phyloP scores from a whole-genome alignment of 495 filamentous ascomycete genomes.

The Barbatosphaeria neglecta region DNA sequence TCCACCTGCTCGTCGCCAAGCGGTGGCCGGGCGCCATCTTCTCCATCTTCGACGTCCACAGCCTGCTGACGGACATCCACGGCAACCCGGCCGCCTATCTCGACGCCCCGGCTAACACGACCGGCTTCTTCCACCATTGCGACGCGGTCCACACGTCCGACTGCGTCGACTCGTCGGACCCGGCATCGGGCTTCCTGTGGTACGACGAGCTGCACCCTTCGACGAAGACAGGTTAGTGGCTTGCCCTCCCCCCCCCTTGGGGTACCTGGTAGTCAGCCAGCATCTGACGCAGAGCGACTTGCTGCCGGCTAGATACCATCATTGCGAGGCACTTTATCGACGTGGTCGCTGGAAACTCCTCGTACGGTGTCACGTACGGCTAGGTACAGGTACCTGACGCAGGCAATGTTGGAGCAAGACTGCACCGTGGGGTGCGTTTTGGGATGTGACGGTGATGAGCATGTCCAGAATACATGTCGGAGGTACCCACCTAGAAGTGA shows the following conservation, averaged over 20 bases:
- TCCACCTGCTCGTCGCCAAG: constrained; percentile 36
- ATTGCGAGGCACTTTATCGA: constrained; percentile 52
- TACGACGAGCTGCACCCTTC: constrained; percentile 58
- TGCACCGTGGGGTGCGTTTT: too few species aligned
- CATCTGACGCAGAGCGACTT: constrained; percentile 31
- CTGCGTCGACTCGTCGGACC: constrained; percentile 15
- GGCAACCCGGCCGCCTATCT: constrained; percentile 46
- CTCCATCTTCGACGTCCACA: constrained; percentile 53
- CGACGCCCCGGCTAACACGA: constrained; percentile 51
- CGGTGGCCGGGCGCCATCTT: constrained; percentile 50
- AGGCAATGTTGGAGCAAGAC: neutral
- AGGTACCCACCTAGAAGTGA: too few species aligned
- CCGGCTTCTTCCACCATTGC: constrained; percentile 45
- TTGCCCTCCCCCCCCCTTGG: constrained; percentile 40
- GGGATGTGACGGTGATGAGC: neutral
- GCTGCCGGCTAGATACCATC: too few species aligned
- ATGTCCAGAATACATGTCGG: too few species aligned
- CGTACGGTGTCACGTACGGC: constrained; percentile 34
- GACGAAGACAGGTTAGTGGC: too few species aligned
- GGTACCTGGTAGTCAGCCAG: constrained; percentile 30
- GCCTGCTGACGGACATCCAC: constrained; percentile 52
- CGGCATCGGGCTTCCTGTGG: constrained; percentile 32
- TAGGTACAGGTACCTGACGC: neutral
- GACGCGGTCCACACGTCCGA: constrained; percentile 17
- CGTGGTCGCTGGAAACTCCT: constrained; percentile 43